Conservation (phyloP, 2,329 filamentous ascomycete species). For the Sclerotinia minor region DNA sequence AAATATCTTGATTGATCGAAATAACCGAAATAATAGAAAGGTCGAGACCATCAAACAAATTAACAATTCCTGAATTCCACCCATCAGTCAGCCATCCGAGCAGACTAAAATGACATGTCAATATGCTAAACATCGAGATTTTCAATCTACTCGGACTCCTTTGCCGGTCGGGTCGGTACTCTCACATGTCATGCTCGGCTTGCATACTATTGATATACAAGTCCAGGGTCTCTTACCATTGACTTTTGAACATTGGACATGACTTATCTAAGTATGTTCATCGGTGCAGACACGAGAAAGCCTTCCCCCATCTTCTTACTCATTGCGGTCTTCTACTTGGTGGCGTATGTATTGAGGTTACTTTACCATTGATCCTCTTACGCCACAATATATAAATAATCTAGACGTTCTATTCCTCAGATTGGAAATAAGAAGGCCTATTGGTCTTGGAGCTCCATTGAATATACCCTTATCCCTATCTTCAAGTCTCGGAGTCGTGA, state of each 20-base stretch:
- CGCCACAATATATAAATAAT: conserved; percentile 18
- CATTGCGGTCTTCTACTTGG: not conserved
- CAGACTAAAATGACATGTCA: not conserved
- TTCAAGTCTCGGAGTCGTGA: conserved; percentile 7
- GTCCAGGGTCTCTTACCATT: not conserved
- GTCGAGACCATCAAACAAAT: conserved; percentile 6
- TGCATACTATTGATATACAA: not conserved
- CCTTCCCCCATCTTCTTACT: not conserved
- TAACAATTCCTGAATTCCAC: not conserved
- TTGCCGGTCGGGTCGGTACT: not conserved
- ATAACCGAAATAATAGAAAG: not conserved
- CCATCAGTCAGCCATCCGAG: not conserved
- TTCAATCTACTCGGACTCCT: not conserved
- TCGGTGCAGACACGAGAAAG: conserved; percentile 9
- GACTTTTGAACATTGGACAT: conserved; percentile 2
- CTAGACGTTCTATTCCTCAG: not conserved
- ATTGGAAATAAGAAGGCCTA: not conserved
- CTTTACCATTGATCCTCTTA: conserved; percentile 7
- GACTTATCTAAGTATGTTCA: conserved; percentile 1
- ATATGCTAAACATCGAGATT: conserved; percentile 15
- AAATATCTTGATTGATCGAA: conserved; percentile 7
- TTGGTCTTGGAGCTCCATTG: not conserved
- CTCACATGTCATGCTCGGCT: not conserved
- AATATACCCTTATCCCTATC: not conserved
- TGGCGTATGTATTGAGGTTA: conserved; percentile 16